Evolutionary conservation across 805 yeast species (phyloP), one percentile per base, ranked within the genome.

Genomic region (Metschnikowia hibisci): DNA sequence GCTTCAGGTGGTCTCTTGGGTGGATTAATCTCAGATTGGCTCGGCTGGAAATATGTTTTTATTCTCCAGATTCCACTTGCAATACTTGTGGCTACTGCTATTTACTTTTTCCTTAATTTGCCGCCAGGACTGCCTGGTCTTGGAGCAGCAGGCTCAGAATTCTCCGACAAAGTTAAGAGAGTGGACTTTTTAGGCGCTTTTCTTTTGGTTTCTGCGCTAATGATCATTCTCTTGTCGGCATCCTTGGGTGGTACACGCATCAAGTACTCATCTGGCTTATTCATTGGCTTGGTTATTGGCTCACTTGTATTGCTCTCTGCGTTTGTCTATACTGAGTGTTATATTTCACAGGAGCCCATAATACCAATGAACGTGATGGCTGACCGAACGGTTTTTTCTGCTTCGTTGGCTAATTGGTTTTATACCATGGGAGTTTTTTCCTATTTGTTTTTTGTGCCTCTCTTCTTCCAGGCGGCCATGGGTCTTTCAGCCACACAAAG

Each of bases 321-420:
- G 0, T 87, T 85, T 54, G 66, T 70, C 32, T 71, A 71, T 44
- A 69, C 75, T 33, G 91, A 84, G 52, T 42, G 60, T 22, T 56
- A 67, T 35, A 60, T 73, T 23, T 81, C 86, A 0, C 58, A 56
- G 1, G 85, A 84, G 58, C 91, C 93, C 1, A 77, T 83, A 13
- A 69, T 84, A 41, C 90, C 91, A 0, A 67, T 84, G 30, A 62
- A 67, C n/a, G 61, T 85, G 39, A 63, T 84, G 50, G 62, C 65
- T 6, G 73, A 79, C 51, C 68, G 81, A 48, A 82, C 91, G 0
- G 75, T 86, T 14, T 59, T 81, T 27, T 73, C 82, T 8, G 80
- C 87, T 0, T 80, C 88, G 0, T 63, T 85, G 43, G 73, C 83
- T 34, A 82, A 82, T 60, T 80, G 86, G 79, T 81, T 84, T 52